These are phyloP conservation scores for Tylopilus sp. DNA, from an alignment of 768 basidiomycete genomes.

Conservation along the genomic window DNA sequence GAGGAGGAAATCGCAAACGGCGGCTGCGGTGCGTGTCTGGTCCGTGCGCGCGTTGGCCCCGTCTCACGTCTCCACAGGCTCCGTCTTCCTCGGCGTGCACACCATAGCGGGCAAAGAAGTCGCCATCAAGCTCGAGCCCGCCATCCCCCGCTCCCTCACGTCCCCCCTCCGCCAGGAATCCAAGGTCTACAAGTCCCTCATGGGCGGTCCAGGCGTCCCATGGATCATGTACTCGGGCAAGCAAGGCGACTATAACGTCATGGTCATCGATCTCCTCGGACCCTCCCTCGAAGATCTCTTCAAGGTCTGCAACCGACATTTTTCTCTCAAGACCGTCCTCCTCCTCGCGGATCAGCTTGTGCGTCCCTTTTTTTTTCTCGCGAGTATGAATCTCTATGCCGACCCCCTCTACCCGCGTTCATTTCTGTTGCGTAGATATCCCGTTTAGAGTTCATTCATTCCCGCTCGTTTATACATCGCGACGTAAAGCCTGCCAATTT, in stretches of 20 bases:
- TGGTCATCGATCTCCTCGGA: slow-evolving; percentile 96
- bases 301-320: slow-evolving; percentile 87
- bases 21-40: slow-evolving; percentile 70
- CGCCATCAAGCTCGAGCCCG: slow-evolving; percentile 80
- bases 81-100: slow-evolving; percentile 76
- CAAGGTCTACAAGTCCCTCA: slow-evolving; percentile 88
- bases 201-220: slow-evolving; percentile 85
- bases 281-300: slow-evolving; percentile 86
- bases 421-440: slow-evolving; percentile 60
- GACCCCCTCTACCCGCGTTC: slow-evolving; percentile 18
- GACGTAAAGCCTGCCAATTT: slow-evolving; percentile 99
- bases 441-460: slow-evolving; percentile 95
- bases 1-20: slow-evolving; percentile 81
- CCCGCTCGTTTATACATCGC: slow-evolving; percentile 90
- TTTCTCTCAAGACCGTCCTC: slow-evolving; percentile 91
- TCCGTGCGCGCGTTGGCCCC: slow-evolving; percentile 23
- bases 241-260: slow-evolving; percentile 93
- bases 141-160: slow-evolving; percentile 38
- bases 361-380: slow-evolving; percentile 30
- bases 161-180: slow-evolving; percentile 85
- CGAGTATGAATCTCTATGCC: slow-evolving; percentile 9
- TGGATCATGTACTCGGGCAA: slow-evolving; percentile 92
- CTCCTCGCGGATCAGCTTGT: slow-evolving; percentile 94
- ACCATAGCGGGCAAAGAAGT: slow-evolving; percentile 81
- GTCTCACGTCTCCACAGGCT: slow-evolving; percentile 42